Conservation (phyloP, 2,329 filamentous ascomycete species). For the Xylariomycetidae sp. region DNA sequence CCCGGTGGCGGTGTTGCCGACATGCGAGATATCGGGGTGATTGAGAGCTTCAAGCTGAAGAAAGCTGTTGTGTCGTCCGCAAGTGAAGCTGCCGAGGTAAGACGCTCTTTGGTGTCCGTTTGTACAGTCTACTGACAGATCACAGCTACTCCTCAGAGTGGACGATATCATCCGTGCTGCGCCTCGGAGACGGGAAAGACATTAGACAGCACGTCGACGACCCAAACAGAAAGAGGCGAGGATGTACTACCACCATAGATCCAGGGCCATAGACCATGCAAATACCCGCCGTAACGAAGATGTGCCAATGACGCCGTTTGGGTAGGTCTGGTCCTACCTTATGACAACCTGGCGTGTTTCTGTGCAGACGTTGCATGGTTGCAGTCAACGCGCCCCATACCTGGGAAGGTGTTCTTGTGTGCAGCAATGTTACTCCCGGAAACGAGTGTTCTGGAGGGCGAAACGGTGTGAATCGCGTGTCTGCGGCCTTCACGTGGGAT, state of each 20-base stretch:
- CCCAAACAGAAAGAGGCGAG: conserved; percentile 2
- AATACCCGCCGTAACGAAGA: too few species aligned
- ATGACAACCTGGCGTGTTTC: too few species aligned
- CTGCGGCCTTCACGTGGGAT: too few species aligned
- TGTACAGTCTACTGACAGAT: conserved; percentile 1
- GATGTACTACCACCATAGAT: conserved; percentile 17
- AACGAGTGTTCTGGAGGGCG: too few species aligned
- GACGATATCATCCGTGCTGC: conserved; percentile 97
- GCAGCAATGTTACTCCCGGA: too few species aligned
- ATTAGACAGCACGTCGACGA: conserved; percentile 38
- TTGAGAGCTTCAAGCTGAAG: conserved; percentile 99
- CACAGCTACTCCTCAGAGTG: conserved; percentile 78
- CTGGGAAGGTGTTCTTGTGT: too few species aligned
- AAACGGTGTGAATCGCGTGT: too few species aligned
- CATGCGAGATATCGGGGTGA: conserved; percentile 91
- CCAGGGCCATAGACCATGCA: too few species aligned
- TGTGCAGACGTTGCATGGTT: too few species aligned
- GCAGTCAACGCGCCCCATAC: too few species aligned
- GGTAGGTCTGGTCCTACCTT: too few species aligned
- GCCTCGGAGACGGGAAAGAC: conserved; percentile 73
- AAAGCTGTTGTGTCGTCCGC: conserved; percentile 95
- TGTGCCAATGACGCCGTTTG: too few species aligned
- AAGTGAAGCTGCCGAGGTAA: conserved; percentile 91
- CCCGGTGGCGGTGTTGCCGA: conserved; percentile 90
- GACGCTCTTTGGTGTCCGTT: conserved; percentile 21